Evolutionary conservation across 192 early-diverging fungal species (phyloP).

Genomic region (Podila verticillata): DNA sequence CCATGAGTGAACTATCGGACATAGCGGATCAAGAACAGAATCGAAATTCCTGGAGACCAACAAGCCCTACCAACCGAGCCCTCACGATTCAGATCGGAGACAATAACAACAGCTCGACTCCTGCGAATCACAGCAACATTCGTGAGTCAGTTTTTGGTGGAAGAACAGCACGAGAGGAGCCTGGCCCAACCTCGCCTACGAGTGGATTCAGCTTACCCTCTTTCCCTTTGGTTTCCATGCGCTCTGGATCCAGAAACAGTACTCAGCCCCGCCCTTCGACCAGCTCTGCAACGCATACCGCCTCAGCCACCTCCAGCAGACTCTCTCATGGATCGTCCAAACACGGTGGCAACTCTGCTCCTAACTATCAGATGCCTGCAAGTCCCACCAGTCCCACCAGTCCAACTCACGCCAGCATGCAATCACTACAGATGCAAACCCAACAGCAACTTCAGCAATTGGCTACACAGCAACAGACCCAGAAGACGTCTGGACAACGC

Average conservation of each 20-base stretch:
- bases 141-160: constrained; percentile 51
- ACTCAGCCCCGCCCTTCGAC: constrained; percentile 15
- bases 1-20: constrained; percentile 11
- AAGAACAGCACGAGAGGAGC: constrained; percentile 29
- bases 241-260: constrained; percentile 26
- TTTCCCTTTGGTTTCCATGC: constrained; percentile 26
- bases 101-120: background rate
- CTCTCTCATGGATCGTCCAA: constrained; percentile 20
- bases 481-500: background rate
- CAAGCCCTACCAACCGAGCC: constrained; percentile 1
- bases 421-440: constrained; percentile 16
- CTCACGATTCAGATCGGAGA: constrained; percentile 10
- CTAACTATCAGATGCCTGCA: constrained; percentile 8
- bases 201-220: constrained; percentile 21
- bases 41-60: constrained; percentile 13
- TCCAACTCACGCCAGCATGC: background rate
- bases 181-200: constrained; percentile 1
- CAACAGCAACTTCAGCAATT: constrained; percentile 25
- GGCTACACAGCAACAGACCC: constrained; percentile 6
- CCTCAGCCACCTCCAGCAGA: constrained; percentile 8
- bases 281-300: constrained; percentile 21
- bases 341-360: background rate
- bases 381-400: constrained; percentile 14
- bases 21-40: constrained; percentile 15
- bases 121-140: constrained; percentile 13